These are phyloP conservation scores for Daldinia eschscholtzii DNA, from an alignment of 2,329 filamentous ascomycete genomes.

Conservation along the genomic window DNA sequence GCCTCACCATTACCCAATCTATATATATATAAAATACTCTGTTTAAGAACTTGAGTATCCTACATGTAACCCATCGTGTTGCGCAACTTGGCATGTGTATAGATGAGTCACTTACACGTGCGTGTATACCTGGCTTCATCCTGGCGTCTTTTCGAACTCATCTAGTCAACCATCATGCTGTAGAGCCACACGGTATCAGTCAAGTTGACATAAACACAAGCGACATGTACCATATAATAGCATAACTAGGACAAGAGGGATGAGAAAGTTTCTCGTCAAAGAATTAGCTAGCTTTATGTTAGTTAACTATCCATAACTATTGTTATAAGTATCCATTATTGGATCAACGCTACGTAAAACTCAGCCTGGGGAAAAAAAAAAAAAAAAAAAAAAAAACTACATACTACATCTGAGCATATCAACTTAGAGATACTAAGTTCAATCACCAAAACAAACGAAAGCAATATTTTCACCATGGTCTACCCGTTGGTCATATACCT, in stretches of 20 bases:
- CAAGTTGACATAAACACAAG: neutral
- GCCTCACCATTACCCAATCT: neutral
- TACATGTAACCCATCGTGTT: no score
- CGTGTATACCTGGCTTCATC: neutral
- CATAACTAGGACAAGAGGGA: neutral
- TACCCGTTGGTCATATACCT: conserved; percentile 28
- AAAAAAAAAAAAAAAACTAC: no score
- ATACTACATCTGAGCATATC: neutral
- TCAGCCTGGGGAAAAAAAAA: neutral
- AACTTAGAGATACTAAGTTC: neutral
- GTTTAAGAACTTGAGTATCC: no score
- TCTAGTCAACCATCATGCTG: neutral
- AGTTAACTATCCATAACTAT: neutral
- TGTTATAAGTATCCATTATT: neutral
- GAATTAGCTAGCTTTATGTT: neutral
- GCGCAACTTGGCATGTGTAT: no score
- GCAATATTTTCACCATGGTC: conserved; percentile 34
- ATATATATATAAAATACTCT: no score
- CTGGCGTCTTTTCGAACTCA: neutral
- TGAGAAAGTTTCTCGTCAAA: neutral
- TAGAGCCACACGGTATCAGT: neutral
- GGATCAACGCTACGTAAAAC: neutral
- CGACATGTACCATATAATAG: neutral
- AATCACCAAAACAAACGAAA: conserved; percentile 21
- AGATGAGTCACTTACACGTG: neutral